Conservation (phyloP, 257 asterid genomes). For the Solanum habrochaites region DNA sequence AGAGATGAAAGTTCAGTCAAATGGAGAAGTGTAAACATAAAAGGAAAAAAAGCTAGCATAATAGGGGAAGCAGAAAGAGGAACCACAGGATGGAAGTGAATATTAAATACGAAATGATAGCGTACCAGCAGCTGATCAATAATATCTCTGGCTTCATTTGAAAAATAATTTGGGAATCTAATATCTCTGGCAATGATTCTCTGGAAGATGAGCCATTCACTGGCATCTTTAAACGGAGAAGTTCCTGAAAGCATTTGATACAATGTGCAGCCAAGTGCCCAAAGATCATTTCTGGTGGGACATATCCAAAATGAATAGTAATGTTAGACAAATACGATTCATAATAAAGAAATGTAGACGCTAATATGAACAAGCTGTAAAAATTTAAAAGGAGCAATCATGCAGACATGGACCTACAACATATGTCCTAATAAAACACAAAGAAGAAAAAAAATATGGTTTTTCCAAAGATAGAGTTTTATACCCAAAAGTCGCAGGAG, state of each 20-base stretch:
- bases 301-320: background rate
- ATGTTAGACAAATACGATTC: background rate
- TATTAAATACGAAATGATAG: background rate
- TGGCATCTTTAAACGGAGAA: slow-evolving; percentile 93
- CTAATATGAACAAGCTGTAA: background rate
- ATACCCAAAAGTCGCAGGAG: slow-evolving; percentile 94
- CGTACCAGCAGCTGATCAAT: slow-evolving; percentile 82
- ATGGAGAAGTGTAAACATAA: background rate
- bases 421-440: background rate
- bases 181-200: slow-evolving; percentile 89
- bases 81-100: background rate
- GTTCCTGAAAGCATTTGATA: slow-evolving; percentile 98
- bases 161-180: slow-evolving; percentile 75
- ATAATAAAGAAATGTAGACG: background rate
- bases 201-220: slow-evolving; percentile 99
- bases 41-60: background rate
- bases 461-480: background rate
- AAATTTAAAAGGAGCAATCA: background rate
- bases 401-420: background rate
- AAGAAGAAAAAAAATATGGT: background rate
- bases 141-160: slow-evolving; percentile 82
- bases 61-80: background rate
- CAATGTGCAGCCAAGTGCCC: slow-evolving; percentile 99
- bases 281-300: slow-evolving; percentile 81
- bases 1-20: background rate